Base-by-base conservation (phyloP, 768 basidiomycete species). In the Cubamyces sp. region DNA sequence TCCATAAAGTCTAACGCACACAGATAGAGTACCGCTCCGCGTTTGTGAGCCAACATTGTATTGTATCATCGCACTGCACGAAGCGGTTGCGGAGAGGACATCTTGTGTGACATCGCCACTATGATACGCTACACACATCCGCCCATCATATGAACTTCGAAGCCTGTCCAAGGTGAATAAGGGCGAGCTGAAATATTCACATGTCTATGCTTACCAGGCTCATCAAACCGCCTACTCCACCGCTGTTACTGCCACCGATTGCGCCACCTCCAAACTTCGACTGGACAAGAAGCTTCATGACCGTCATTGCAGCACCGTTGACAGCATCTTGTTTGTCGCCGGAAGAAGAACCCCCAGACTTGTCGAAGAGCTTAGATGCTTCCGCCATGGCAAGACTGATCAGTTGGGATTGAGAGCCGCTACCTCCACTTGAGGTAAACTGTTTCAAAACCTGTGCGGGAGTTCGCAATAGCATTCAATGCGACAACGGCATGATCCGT, bases 351-450 rank as follows among this genome's bases (percentile, higher is more conserved):
- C 86, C 85, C 19, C 88, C 89, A 25, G 83, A 80, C 64, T 82
- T 75, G 68, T 92, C 91, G 66, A 94, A 90, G 51, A 92, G 75
- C 71, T 91, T 89, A 16, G 82, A 77, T 0, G 87, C 90, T 67
- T 96, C 88, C 0, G 85, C 84, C 92, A 96, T 93, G 4, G 94
- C 94, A 74, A 93, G 74, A 69, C 90, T 89, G 74, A 96, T 87
- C 61, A 96, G 77, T 73, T 95, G 73, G 41, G 84, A 85, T 71
- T 82, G 79, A 52, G 78, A 80, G 48, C 79, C 76, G 7, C 82
- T 74, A 5, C 71, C 60, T 39, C 72, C 75, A 18, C 87, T 83
- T 3, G 82, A 83, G 2, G 88, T 87, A 77, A 90, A 91, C 66
- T 79, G 70, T 76, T 92, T 87, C 61, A 92, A 71, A 7, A 80